Percentiles rank a stretch among this genome's conserved stretches.
Conservation (phyloP, 2,329 filamentous ascomycete species). For the Arthroderma sp. region DNA sequence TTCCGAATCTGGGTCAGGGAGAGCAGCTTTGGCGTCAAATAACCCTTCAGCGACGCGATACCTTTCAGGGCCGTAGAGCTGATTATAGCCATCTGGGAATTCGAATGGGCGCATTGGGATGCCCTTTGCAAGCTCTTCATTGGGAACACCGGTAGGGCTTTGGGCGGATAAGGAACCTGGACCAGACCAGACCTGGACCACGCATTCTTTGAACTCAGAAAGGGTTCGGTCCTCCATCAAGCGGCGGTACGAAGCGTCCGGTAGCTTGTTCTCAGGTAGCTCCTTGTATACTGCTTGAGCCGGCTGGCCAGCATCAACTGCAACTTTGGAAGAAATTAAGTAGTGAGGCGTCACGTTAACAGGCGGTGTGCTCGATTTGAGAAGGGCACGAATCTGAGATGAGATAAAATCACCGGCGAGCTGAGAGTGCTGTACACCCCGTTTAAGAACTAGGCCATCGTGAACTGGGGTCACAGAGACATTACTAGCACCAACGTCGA, state of each 20-base stretch:
- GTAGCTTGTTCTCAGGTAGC: constrained; percentile 49
- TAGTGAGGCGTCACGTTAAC: constrained; percentile 75
- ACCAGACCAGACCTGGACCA: constrained; percentile 85
- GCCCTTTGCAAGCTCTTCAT: constrained; percentile 61
- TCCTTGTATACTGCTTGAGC: constrained; percentile 63
- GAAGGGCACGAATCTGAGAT: constrained; percentile 71
- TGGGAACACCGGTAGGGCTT: constrained; percentile 45
- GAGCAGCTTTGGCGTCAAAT: constrained; percentile 73
- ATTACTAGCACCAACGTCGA: constrained; percentile 82
- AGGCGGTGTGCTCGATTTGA: constrained; percentile 51
- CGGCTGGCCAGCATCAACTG: constrained; percentile 74
- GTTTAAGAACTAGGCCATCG: constrained; percentile 86
- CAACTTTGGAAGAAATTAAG: constrained; percentile 72
- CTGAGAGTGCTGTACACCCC: constrained; percentile 73
- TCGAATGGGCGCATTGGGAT: constrained; percentile 82
- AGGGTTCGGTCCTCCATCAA: constrained; percentile 88
- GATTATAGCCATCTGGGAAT: constrained; percentile 93
- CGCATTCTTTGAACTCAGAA: constrained; percentile 94
- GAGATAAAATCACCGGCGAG: constrained; percentile 85
- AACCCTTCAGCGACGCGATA: constrained; percentile 78
- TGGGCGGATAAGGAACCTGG: constrained; percentile 51
- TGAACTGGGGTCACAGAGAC: constrained; percentile 84
- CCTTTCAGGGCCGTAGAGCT: constrained; percentile 81
- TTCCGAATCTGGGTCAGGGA: constrained; percentile 37
- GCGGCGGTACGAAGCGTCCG: constrained; percentile 58